A percentile compares a stretch with the other conserved stretches of the same genome.
phyloP scores from a whole-genome alignment of 306 rosid genomes.

The Quercus agrifolia region DNA sequence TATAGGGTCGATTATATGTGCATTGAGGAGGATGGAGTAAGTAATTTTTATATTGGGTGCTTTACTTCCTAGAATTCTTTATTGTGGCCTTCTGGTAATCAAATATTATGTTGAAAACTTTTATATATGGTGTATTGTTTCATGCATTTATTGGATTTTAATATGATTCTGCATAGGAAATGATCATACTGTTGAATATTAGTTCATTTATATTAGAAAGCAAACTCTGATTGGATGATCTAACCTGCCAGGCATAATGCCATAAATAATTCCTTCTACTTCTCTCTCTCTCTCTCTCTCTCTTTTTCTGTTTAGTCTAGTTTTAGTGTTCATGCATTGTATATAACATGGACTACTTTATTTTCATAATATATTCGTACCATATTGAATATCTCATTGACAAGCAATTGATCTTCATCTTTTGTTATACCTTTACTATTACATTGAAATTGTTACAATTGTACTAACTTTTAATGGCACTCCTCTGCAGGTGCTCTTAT shows the following conservation, averaged over 20 bases:
- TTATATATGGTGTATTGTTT: neutral
- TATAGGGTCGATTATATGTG: neutral
- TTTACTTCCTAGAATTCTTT: too few relatives aligned
- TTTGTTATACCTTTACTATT: conserved; percentile 21
- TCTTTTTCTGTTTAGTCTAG: neutral
- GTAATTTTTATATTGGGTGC: too few relatives aligned
- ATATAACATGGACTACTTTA: neutral
- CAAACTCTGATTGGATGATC: neutral
- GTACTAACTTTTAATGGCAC: conserved; percentile 33
- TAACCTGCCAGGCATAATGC: neutral
- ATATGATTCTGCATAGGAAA: too few relatives aligned
- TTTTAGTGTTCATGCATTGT: neutral
- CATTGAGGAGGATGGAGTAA: neutral
- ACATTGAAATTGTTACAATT: conserved; percentile 13
- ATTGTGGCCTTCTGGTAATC: too few relatives aligned
- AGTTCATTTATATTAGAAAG: conserved; percentile 7
- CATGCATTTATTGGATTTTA: neutral
- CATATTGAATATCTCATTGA: conserved; percentile 4
- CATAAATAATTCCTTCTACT: neutral
- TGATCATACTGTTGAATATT: neutral
- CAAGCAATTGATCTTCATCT: conserved; percentile 9
- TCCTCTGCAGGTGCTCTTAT: conserved; percentile 85
- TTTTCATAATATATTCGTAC: neutral
- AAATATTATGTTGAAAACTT: neutral
- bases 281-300: neutral